Evolutionary conservation across 352 stramenopile genomes (phyloP), one percentile per base, ranked within the genome.

Genomic region (Detonula confervacea): DNA sequence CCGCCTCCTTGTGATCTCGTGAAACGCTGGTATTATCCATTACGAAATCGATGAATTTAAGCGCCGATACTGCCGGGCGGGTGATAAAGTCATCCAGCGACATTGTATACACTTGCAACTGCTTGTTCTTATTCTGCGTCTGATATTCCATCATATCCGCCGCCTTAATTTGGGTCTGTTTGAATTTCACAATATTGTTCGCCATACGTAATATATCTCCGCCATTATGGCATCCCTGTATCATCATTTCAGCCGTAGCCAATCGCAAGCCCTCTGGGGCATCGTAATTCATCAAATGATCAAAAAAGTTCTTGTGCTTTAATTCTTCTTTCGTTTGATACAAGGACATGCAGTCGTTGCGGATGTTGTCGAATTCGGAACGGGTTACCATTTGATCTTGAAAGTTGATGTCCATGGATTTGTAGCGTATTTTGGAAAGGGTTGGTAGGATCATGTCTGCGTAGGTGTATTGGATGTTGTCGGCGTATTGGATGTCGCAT

Each of bases 151-250:
- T n/a, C n/a, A n/a, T n/a, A n/a, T n/a, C n/a, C n/a, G n/a, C n/a
- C n/a, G n/a, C 35, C 35, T 42, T 42, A 5, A 42, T 42, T 42
- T 42, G 35, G 35, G 35, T 25, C 65, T 73, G 65, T 42, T 73
- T 63, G 22, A 73, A 65, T 65, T 65, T 73, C 16, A 73, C 39
- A 35, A 73, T 73, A 46, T 73, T 73, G 7, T 64, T 65, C 1
- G 49, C 52, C 65, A 73, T 73, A 18, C 65, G 65, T 2, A 73
- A 59, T 44, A 73, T 49, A 8, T 73, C 65, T 35, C 65, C 65
- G 14, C 65, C 65, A 33, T 73, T 73, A 6, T 63, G 22, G 37
- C 57, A 44, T 44, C 65, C 65, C 44, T 73, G 52, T 29, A 73
- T 64, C 9, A 42, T 73, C 30, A 73, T 14, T 33, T 73, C 52